These are phyloP conservation scores for Citrus inodora DNA, from an alignment of 345 rosid genomes.

Conservation along the genomic window DNA sequence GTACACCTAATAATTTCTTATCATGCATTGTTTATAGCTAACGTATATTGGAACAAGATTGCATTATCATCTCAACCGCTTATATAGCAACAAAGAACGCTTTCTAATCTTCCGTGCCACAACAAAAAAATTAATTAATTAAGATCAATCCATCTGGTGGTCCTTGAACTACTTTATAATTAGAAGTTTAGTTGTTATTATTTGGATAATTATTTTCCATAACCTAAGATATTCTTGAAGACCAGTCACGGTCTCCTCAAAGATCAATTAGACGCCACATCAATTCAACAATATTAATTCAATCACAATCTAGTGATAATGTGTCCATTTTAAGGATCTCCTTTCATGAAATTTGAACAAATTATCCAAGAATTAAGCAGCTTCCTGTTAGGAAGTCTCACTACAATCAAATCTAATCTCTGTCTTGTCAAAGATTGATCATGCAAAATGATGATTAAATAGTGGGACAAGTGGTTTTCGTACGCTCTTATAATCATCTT, in stretches of 20 bases:
- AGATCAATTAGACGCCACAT: background rate
- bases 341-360: background rate
- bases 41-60: background rate
- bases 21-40: background rate
- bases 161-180: background rate
- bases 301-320: constrained; percentile 3
- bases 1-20: background rate
- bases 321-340: background rate
- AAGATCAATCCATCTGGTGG: background rate
- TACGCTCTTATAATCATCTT: background rate
- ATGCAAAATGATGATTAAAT: background rate
- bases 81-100: constrained; percentile 7
- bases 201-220: background rate
- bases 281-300: background rate
- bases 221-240: constrained; percentile 4
- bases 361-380: background rate
- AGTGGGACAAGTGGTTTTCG: background rate
- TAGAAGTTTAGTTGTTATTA: background rate
- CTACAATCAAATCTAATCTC: constrained; percentile 20
- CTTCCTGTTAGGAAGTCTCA: constrained; percentile 13
- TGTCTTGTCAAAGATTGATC: constrained; percentile 27
- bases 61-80: background rate
- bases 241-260: constrained; percentile 3
- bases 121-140: background rate
- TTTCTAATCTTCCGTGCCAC: background rate